Evolutionary conservation across 2,329 filamentous ascomycete species (phyloP), one percentile per base, ranked within the genome.

Genomic region (Colletotrichum kahawae): DNA sequence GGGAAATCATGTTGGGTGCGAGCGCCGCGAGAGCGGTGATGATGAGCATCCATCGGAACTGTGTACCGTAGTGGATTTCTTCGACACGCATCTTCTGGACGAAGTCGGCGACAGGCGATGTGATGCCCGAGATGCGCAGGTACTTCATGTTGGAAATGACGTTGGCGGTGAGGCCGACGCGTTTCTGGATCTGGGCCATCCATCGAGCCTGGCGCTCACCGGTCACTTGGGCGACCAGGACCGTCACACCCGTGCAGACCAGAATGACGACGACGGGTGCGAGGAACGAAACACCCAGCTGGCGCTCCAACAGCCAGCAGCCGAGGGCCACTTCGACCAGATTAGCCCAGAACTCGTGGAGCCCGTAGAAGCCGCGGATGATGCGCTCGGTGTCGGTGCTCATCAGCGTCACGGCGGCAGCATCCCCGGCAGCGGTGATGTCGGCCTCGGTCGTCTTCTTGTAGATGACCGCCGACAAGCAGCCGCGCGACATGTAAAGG

Each of bases 321-420:
- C 82, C 82, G 2, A 86, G 72, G 1, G 76, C 81, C 0, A 83
- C 80, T 63, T 85, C 79, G 18, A 84, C 74, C 2, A 76, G 43
- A 62, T 79, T 82, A 5, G 82, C 81, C 84, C 84, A 86, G 13
- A 82, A 79, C 14, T 84, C 81, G 69, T 86, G 83, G 1, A 84
- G 38, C 5, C 67, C 56, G 2, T 79, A 67, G 18, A 83, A 78
- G 0, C 84, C 84, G 4, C 75, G 56, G 1, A 80, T 75, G 38
- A 85, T 81, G 16, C 82, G 80, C 66, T 85, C 84, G 6, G 83
- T 77, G 67, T 86, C 84, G 6, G 79, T 81, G 67, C 82, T 86
- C 84, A 86, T 86, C 13, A 86, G 74, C 0, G 84, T 86, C 12
- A 85, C 77, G 0, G 82, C 81, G 1, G 82, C 82, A 2, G 81